Conservation (phyloP, 768 basidiomycete genomes). For the Porphyrellus cyaneotinctus region DNA sequence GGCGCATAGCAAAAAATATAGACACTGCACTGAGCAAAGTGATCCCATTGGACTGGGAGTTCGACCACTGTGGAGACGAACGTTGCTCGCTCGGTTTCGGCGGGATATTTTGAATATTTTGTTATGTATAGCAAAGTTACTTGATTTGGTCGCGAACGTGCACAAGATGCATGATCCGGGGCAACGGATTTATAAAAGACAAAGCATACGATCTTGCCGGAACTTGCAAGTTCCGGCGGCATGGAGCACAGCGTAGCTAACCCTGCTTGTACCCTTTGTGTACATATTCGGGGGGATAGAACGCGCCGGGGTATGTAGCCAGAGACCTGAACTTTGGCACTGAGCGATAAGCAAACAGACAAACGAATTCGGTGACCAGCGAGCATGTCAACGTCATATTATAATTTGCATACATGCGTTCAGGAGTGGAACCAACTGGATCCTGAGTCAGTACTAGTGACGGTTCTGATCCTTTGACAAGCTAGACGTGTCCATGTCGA, state of each 20-base stretch:
- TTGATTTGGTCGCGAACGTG: conserved; percentile 26
- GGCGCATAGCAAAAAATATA: neutral
- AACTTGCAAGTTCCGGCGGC: neutral
- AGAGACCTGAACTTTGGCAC: conserved; percentile 3
- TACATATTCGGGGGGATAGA: too few relatives aligned
- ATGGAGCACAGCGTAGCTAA: neutral
- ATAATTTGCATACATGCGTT: neutral
- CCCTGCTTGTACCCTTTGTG: neutral
- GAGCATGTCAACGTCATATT: neutral
- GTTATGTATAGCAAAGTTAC: conserved; percentile 10
- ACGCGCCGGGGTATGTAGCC: neutral
- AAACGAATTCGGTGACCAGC: neutral
- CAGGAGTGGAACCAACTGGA: neutral
- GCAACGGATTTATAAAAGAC: too few relatives aligned
- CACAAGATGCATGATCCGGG: neutral
- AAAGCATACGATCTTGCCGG: neutral
- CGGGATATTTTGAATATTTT: neutral
- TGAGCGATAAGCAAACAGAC: neutral
- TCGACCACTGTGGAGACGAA: conserved; percentile 26
- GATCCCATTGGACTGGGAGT: conserved; percentile 13
- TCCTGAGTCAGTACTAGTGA: conserved; percentile 8
- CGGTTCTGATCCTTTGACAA: conserved; percentile 2
- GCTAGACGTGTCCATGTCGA: conserved; percentile 25
- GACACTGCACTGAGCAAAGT: neutral
- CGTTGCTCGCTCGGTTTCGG: conserved; percentile 19